Conservation (phyloP, 2,329 filamentous ascomycete genomes). For the Colletotrichum magnum region DNA sequence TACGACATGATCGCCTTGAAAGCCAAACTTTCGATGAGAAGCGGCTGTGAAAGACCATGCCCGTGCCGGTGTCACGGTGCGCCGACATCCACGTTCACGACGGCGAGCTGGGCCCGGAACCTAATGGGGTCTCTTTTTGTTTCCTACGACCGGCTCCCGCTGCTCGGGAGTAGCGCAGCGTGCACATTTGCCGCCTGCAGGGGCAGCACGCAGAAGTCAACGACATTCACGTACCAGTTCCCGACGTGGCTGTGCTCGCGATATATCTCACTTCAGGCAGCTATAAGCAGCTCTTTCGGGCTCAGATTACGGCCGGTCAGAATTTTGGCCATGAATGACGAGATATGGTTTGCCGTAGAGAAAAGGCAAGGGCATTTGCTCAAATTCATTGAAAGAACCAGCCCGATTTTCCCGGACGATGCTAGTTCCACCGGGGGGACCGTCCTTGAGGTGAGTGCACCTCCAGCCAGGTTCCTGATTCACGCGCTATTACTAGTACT, state of each 20-base stretch:
- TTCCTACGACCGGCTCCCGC: not conserved
- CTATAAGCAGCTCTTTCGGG: not conserved
- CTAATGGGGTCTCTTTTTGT: not conserved
- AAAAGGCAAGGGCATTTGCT: accelerated
- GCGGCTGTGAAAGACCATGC: not conserved
- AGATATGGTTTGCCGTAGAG: accelerated
- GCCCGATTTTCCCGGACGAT: constrained; percentile 1
- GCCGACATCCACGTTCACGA: not conserved
- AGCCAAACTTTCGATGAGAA: not conserved
- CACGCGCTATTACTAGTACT: too few relatives aligned
- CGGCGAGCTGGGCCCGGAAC: not conserved
- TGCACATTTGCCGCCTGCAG: constrained; percentile 24
- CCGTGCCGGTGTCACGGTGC: constrained; percentile 14
- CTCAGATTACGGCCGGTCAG: not conserved
- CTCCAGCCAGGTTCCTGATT: not conserved
- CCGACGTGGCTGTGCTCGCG: constrained; percentile 13
- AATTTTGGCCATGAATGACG: accelerated
- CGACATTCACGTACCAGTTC: not conserved
- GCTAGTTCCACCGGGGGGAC: not conserved
- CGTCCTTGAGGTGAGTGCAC: not conserved
- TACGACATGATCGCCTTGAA: not conserved
- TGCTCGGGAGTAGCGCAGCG: accelerated
- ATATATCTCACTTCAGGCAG: not conserved
- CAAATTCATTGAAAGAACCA: not conserved
- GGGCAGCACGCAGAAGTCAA: accelerated